Percentiles rank a stretch among this genome's conserved stretches.
phyloP scores from a whole-genome alignment of 257 asterid species.

The Schizonepeta tenuifolia region DNA sequence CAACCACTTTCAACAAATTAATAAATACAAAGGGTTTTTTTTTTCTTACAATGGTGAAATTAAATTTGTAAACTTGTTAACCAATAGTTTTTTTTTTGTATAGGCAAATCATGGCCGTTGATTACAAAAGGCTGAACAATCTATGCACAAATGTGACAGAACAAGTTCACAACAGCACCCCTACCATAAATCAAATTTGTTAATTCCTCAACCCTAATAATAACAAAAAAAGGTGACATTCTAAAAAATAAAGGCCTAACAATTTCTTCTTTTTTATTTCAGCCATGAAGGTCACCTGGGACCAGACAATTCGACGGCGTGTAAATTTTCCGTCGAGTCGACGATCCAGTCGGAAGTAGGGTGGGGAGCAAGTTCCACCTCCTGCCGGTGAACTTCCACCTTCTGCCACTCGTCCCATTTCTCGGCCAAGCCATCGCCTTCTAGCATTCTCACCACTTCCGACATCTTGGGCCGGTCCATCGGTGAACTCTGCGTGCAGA shows the following conservation, averaged over 20 bases:
- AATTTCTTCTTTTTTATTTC: constrained; percentile 6
- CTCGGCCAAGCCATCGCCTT: constrained; percentile 67
- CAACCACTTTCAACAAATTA: neutral
- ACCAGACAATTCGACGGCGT: constrained; percentile 58
- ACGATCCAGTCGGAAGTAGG: constrained; percentile 53
- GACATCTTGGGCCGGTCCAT: constrained; percentile 65
- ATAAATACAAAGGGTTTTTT: neutral
- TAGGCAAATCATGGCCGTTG: constrained; percentile 30
- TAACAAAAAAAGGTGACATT: constrained; percentile 5
- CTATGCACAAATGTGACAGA: constrained; percentile 36
- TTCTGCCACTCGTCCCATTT: constrained; percentile 62
- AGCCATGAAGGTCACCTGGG: constrained; percentile 44
- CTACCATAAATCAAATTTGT: constrained; percentile 14
- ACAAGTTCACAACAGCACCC: constrained; percentile 29
- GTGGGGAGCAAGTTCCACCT: constrained; percentile 49
- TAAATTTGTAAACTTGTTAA: constrained; percentile 6
- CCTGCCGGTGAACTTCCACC: constrained; percentile 49
- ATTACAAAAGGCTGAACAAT: constrained; percentile 28
- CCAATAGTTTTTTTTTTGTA: constrained; percentile 24
- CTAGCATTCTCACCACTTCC: constrained; percentile 59
- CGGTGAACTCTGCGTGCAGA: constrained; percentile 56
- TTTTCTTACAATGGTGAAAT: neutral
- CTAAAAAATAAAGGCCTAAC: constrained; percentile 10
- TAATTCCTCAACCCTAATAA: constrained; percentile 29
- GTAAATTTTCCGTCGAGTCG: constrained; percentile 53